Conservation (phyloP, 768 basidiomycete genomes). For the Asterophora parasitica region DNA sequence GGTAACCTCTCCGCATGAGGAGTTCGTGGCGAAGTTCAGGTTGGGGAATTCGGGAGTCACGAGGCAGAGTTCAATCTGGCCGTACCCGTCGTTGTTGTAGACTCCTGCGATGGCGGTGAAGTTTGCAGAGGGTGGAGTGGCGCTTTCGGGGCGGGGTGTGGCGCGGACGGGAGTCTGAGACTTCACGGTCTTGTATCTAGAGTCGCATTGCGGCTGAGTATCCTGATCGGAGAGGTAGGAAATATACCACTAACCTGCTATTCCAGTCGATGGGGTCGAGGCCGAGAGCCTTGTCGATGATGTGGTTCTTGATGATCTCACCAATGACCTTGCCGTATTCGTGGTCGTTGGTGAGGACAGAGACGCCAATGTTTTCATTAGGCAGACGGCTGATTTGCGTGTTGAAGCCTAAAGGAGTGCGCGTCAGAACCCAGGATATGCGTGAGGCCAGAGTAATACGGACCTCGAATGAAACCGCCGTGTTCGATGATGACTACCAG, state of each 20-base stretch:
- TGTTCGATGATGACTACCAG: constrained; percentile 13
- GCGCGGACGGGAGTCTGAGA: neutral
- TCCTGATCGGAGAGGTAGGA: no score
- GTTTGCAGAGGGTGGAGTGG: neutral
- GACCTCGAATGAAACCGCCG: constrained; percentile 8
- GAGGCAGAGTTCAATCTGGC: neutral
- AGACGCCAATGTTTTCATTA: constrained; percentile 21
- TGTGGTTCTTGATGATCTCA: constrained; percentile 19
- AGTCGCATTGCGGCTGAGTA: no score
- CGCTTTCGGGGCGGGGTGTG: neutral
- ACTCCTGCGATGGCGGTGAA: neutral
- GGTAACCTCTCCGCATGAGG: constrained; percentile 6
- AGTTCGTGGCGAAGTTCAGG: neutral
- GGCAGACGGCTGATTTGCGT: constrained; percentile 21
- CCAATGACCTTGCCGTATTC: constrained; percentile 16
- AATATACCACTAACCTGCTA: constrained; percentile 9
- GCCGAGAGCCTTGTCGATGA: constrained; percentile 21
- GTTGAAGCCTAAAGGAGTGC: constrained; percentile 15
- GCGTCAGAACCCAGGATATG: neutral
- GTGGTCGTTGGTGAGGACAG: constrained; percentile 25
- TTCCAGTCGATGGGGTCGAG: constrained; percentile 23
- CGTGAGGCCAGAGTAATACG: neutral
- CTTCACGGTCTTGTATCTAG: neutral
- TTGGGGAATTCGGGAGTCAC: neutral
- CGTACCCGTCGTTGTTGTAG: neutral